Conservation (phyloP, 306 rosid genomes). For the Glycine tomentella region DNA sequence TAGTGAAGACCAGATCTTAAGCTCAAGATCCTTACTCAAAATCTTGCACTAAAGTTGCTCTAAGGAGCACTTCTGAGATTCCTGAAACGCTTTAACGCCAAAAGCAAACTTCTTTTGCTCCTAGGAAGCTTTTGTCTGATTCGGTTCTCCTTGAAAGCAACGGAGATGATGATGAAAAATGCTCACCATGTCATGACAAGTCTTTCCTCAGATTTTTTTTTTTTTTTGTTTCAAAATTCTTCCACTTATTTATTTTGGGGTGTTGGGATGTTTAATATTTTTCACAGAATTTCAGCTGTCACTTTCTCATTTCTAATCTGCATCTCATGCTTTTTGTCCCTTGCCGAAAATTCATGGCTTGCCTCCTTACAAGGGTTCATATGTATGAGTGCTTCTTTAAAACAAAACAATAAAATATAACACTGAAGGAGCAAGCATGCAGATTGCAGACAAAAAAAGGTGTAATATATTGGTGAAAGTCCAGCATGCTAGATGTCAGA, state of each 20-base stretch:
- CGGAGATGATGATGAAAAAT: conserved; percentile 64
- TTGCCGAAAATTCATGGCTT: conserved; percentile 72
- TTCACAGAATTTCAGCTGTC: conserved; percentile 50
- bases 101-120: conserved; percentile 74
- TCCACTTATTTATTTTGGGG: conserved; percentile 40
- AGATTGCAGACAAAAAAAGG: conserved; percentile 40
- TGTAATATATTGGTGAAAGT: conserved; percentile 25
- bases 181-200: conserved; percentile 51
- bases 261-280: conserved; percentile 34
- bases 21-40: too few relatives aligned
- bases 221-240: conserved; percentile 41
- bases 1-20: too few relatives aligned
- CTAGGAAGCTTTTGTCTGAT: conserved; percentile 70
- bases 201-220: conserved; percentile 12
- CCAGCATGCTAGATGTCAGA: conserved; percentile 37
- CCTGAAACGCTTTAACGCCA: conserved; percentile 62
- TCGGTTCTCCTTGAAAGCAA: conserved; percentile 47
- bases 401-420: conserved; percentile 52
- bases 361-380: conserved; percentile 67
- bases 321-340: conserved; percentile 69
- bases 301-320: conserved; percentile 58
- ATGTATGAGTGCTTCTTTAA: conserved; percentile 46
- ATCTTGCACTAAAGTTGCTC: too few relatives aligned
- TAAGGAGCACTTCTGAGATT: conserved; percentile 65
- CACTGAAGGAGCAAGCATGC: conserved; percentile 28